Evolutionary conservation across 768 basidiomycete species (phyloP).

Genomic region (Leccinum longicurvipes): DNA sequence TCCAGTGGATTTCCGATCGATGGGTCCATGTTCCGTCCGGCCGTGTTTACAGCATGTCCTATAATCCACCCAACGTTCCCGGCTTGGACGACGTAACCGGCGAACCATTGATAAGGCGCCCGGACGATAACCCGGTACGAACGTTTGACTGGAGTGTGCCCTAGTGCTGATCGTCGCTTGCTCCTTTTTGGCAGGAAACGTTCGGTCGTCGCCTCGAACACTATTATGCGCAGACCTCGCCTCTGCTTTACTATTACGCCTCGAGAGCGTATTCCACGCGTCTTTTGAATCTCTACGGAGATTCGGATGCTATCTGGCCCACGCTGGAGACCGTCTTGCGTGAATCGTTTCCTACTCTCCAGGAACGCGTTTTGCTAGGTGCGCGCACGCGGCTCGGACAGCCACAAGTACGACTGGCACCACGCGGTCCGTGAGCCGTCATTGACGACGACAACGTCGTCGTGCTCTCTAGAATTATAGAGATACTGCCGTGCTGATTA

Average conservation of each 20-base stretch:
- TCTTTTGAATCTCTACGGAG: constrained; percentile 57
- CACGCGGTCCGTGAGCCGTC: constrained; percentile 6
- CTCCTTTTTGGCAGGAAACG: constrained; percentile 50
- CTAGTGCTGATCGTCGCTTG: constrained; percentile 9
- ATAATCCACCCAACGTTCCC: constrained; percentile 74
- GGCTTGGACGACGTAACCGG: constrained; percentile 85
- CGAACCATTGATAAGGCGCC: constrained; percentile 73
- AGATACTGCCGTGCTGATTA: not conserved
- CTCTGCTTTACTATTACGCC: constrained; percentile 71
- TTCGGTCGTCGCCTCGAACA: constrained; percentile 70
- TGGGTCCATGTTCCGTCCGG: constrained; percentile 86
- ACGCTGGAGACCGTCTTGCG: constrained; percentile 60
- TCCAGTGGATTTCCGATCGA: constrained; percentile 78
- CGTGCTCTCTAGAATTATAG: not conserved
- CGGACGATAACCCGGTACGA: constrained; percentile 83
- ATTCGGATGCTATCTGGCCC: constrained; percentile 82
- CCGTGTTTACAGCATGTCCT: constrained; percentile 81
- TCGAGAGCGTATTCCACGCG: constrained; percentile 41
- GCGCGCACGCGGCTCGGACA: constrained; percentile 17
- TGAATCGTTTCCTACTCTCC: constrained; percentile 51
- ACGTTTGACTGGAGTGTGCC: not conserved
- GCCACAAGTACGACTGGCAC: constrained; percentile 14
- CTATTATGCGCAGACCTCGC: constrained; percentile 78
- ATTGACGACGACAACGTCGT: constrained; percentile 10
- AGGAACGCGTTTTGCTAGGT: constrained; percentile 40